Evolutionary conservation across 2,329 filamentous ascomycete species (phyloP), one percentile per base, ranked within the genome.

Genomic region (Coniochaeta sp.): DNA sequence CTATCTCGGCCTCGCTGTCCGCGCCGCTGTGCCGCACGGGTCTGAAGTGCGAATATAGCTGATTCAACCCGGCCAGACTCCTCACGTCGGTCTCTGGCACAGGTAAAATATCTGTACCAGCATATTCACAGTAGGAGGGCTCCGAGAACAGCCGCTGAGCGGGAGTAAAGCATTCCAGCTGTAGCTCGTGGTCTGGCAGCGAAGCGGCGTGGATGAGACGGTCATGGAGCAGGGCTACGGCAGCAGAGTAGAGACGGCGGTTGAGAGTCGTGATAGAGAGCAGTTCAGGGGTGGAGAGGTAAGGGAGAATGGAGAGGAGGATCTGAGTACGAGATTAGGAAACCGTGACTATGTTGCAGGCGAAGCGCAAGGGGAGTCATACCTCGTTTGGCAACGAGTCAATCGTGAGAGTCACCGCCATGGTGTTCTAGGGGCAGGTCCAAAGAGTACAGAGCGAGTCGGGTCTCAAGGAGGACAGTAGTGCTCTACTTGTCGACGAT

Each of bases 131-230:
- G 69, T 72, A 72, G 14, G 91, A 79, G 59, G 86, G 86, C 0
- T 89, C 88, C 22, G 89, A 87, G 6, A 82, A 86, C 57, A 89
- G 77, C 71, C 87, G 88, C 26, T 82, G 85, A 63, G 80, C 84
- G 0, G 90, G 90, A 64, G 89, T 89, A 68, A 89, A 93, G 71
- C 89, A 91, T 74, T 93, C 89, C 47, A 96, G 82, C 40, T 93
- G 84, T 43, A 95, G 74, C 59, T 86, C 83, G 68, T 90, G 84
- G 40, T 85, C 81, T 40, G 81, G 74, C 8, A 88, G 73, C 3
- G 81, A 74, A 5, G 85, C 80, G 22, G 85, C 83, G 22, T 80
- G 64, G 31, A 62, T 61, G 60, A 74, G 65, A 47, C 72, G 72
- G 59, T 66, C 64, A 61, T 70, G 65, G 55, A 73, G 61, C 38